phyloP scores from a whole-genome alignment of 371 early-diverging fungal genomes.

The Rhizopus arrhizus region DNA sequence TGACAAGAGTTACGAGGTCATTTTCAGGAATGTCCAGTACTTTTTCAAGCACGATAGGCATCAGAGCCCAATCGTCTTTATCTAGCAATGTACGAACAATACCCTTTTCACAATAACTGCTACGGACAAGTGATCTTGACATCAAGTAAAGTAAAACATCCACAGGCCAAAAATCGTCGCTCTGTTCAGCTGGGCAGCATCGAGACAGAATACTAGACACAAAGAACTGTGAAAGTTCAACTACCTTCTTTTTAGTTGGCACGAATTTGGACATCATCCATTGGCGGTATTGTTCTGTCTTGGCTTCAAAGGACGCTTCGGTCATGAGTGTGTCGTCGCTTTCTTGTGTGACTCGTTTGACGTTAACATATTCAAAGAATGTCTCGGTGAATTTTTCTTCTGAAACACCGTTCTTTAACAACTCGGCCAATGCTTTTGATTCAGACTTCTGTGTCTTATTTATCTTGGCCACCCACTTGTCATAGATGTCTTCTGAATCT shows the following conservation, averaged over 20 bases:
- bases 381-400: constrained; percentile 33
- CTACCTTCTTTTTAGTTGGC: constrained; percentile 18
- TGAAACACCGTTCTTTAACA: constrained; percentile 24
- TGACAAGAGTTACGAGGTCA: constrained; percentile 53
- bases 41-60: constrained; percentile 53
- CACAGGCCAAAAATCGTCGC: constrained; percentile 57
- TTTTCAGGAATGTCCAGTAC: constrained; percentile 63
- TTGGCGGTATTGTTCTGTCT: constrained; percentile 25
- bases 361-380: constrained; percentile 33
- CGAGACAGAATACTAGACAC: constrained; percentile 42
- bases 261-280: constrained; percentile 9
- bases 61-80: constrained; percentile 56
- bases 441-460: constrained; percentile 36
- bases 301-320: constrained; percentile 11
- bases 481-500: constrained; percentile 22
- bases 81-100: constrained; percentile 52
- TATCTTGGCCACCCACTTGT: constrained; percentile 33
- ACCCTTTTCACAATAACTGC: constrained; percentile 52
- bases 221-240: constrained; percentile 56
- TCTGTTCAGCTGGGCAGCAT: constrained; percentile 43
- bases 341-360: neutral
- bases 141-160: constrained; percentile 56
- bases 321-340: constrained; percentile 17
- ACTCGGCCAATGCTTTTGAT: constrained; percentile 15
- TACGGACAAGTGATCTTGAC: constrained; percentile 51